These are phyloP conservation scores for Leccinum pachyderme DNA, from an alignment of 1,284 basidiomycete genomes.

Conservation along the genomic window DNA sequence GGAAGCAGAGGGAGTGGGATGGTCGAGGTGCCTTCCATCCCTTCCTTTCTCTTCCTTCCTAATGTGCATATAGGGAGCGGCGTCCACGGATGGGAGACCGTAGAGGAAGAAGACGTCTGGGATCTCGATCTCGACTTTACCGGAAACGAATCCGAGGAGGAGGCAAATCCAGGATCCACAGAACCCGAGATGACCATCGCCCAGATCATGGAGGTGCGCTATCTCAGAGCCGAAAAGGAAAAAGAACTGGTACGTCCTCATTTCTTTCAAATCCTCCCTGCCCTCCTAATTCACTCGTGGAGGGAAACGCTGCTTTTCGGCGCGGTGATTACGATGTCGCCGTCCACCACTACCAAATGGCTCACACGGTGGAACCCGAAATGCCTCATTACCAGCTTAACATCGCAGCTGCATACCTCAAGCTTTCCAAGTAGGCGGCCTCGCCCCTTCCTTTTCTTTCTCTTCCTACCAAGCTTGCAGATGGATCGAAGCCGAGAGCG, in stretches of 20 bases:
- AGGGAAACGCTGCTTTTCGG: conserved; percentile 67
- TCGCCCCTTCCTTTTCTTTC: conserved; percentile 2
- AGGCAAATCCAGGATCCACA: conserved; percentile 35
- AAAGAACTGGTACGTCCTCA: conserved; percentile 54
- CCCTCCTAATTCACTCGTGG: conserved; percentile 3
- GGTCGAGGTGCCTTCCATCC: conserved; percentile 46
- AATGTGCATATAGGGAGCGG: conserved; percentile 44
- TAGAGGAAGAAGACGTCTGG: conserved; percentile 72
- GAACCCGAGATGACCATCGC: conserved; percentile 60
- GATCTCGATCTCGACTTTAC: conserved; percentile 64
- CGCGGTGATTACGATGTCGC: conserved; percentile 54
- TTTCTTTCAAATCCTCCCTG: not conserved
- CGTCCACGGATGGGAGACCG: conserved; percentile 64
- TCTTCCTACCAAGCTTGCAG: conserved; percentile 34
- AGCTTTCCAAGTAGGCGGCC: conserved; percentile 55
- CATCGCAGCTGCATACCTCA: conserved; percentile 66
- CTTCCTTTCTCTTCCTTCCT: not conserved
- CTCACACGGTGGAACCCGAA: conserved; percentile 62
- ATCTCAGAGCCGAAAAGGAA: conserved; percentile 61
- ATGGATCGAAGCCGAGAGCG: conserved; percentile 66
- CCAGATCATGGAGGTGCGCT: conserved; percentile 69
- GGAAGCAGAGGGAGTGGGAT: conserved; percentile 70
- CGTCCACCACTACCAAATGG: conserved; percentile 54
- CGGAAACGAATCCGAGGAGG: conserved; percentile 48
- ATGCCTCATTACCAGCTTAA: conserved; percentile 71